phyloP scores from a whole-genome alignment of 805 yeast species.

The Candida qinlingensis region DNA sequence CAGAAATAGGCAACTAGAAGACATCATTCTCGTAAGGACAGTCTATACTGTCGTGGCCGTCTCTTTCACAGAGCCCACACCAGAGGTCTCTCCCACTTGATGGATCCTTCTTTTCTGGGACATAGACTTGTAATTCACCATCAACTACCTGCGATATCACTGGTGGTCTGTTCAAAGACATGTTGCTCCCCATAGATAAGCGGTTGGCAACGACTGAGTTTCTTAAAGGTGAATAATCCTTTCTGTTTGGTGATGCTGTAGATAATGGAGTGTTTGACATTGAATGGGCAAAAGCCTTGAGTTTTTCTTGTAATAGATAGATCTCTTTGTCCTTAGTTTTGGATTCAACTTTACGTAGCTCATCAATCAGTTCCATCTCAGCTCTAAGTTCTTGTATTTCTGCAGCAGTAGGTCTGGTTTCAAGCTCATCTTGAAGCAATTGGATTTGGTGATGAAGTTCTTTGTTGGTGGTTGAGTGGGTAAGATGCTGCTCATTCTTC shows the following conservation, averaged over 20 bases:
- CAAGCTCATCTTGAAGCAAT: constrained; percentile 19
- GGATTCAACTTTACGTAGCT: constrained; percentile 26
- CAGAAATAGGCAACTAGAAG: constrained; percentile 7
- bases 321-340: constrained; percentile 25
- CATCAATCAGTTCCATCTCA: constrained; percentile 37
- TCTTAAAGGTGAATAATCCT: neutral
- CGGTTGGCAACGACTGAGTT: neutral
- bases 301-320: constrained; percentile 14
- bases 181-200: neutral
- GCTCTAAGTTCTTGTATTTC: constrained; percentile 42
- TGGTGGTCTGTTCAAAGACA: constrained; percentile 17
- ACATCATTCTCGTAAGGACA: constrained; percentile 65
- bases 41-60: constrained; percentile 81
- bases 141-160: constrained; percentile 26
- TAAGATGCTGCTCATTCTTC: neutral
- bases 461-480: constrained; percentile 14
- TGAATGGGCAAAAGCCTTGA: neutral
- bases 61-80: constrained; percentile 92
- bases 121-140: constrained; percentile 41
- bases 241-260: neutral
- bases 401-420: constrained; percentile 35
- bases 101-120: constrained; percentile 53
- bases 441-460: constrained; percentile 24
- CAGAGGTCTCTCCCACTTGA: constrained; percentile 71
- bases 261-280: neutral